Evolutionary conservation across 208 protist genomes (phyloP).

Genomic region (Crithidia brevicula): DNA sequence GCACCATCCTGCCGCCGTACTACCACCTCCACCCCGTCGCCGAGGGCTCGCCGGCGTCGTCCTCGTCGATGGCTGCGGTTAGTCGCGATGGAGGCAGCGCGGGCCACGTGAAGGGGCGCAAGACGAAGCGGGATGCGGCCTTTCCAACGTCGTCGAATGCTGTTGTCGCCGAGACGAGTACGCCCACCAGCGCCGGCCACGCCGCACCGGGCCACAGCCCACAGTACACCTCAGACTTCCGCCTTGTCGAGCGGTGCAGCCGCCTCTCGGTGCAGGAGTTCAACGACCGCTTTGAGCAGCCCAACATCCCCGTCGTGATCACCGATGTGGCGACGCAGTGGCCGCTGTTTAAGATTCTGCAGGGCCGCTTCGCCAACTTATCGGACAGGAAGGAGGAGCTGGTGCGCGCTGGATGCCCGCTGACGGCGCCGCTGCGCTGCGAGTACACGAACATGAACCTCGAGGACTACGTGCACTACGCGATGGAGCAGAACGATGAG

Average conservation of each 20-base stretch:
- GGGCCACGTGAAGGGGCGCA: neutral
- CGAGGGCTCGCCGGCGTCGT: neutral
- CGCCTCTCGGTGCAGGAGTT: conserved; percentile 73
- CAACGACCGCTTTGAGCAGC: conserved; percentile 63
- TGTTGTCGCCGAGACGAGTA: neutral
- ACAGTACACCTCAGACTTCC: conserved; percentile 68
- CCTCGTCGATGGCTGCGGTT: neutral
- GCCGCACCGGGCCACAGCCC: conserved; percentile 2
- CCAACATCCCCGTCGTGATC: conserved; percentile 75
- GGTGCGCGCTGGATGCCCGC: conserved; percentile 37
- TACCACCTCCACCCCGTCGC: conserved; percentile 61
- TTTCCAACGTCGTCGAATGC: neutral
- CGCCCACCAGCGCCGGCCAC: neutral
- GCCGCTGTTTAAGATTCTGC: conserved; percentile 78
- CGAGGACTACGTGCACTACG: conserved; percentile 87
- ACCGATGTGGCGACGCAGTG: conserved; percentile 83
- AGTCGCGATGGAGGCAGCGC: neutral
- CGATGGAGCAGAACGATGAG: conserved; percentile 77
- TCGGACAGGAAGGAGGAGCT: conserved; percentile 50
- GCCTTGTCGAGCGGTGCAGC: conserved; percentile 59
- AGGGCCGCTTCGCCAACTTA: conserved; percentile 69
- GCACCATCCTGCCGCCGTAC: conserved; percentile 79
- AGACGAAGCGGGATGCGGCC: conserved; percentile 25
- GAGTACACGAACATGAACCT: conserved; percentile 88
- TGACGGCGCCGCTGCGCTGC: conserved; percentile 77